These are phyloP conservation scores for Penicillium sp. DNA, from an alignment of 2,329 filamentous ascomycete species.

Conservation along the genomic window DNA sequence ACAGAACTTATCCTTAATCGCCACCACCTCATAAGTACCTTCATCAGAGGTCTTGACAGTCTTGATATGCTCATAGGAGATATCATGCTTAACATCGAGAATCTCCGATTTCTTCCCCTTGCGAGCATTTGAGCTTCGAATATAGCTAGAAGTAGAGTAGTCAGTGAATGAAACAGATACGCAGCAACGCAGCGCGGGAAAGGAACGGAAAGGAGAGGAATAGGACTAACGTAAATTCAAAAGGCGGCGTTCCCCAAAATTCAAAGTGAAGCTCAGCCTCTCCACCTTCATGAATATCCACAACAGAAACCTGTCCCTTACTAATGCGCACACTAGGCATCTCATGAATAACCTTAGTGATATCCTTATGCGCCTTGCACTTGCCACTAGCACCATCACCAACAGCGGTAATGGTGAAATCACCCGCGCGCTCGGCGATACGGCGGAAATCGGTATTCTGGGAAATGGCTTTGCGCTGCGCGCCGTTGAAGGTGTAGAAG, in stretches of 20 bases:
- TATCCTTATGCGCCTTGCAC: slow-evolving; percentile 78
- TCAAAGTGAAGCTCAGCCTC: slow-evolving; percentile 93
- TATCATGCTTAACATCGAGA: slow-evolving; percentile 87
- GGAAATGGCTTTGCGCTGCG: slow-evolving; percentile 73
- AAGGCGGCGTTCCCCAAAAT: slow-evolving; percentile 93
- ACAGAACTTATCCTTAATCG: slow-evolving; percentile 92
- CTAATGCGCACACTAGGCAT: slow-evolving; percentile 91
- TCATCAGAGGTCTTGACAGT: slow-evolving; percentile 85
- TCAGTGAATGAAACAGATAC: neutral
- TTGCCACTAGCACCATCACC: slow-evolving; percentile 82
- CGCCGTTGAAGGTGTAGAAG: slow-evolving; percentile 84
- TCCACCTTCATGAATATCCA: slow-evolving; percentile 96
- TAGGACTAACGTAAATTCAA: slow-evolving; percentile 78
- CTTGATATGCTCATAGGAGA: slow-evolving; percentile 80
- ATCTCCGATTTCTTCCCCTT: slow-evolving; percentile 78
- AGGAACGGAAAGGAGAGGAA: neutral
- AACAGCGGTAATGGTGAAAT: slow-evolving; percentile 84
- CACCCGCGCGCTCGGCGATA: slow-evolving; percentile 86
- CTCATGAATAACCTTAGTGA: slow-evolving; percentile 84
- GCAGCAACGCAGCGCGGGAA: no score
- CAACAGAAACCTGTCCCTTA: slow-evolving; percentile 76
- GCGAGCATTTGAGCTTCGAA: slow-evolving; percentile 80
- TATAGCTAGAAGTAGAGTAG: slow-evolving; percentile 61
- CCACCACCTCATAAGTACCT: slow-evolving; percentile 95
- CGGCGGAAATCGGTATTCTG: slow-evolving; percentile 83